These are phyloP conservation scores for Torulaspora gathmanii DNA, from an alignment of 805 yeast species.

Conservation along the genomic window DNA sequence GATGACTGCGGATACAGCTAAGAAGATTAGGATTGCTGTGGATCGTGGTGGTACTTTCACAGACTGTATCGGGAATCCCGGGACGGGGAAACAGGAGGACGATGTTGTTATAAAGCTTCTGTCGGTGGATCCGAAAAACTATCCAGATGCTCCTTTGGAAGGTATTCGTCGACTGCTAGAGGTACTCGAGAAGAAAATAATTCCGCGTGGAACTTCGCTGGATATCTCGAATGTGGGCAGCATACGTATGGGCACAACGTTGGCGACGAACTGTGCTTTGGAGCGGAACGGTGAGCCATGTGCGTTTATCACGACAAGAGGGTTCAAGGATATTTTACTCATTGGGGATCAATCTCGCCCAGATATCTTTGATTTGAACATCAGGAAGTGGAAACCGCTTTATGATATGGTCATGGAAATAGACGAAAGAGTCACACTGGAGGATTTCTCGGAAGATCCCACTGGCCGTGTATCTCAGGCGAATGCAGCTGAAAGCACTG, in stretches of 20 bases:
- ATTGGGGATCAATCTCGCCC: conserved; percentile 95
- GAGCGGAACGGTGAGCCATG: conserved; percentile 91
- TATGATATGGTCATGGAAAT: conserved; percentile 76
- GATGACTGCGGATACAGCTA: conserved; percentile 1
- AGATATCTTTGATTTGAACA: conserved; percentile 75
- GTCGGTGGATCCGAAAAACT: conserved; percentile 85
- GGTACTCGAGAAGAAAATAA: conserved; percentile 45
- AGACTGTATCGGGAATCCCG: conserved; percentile 55
- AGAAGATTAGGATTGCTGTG: conserved; percentile 39
- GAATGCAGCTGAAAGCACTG: conserved; percentile 30
- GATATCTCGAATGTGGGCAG: conserved; percentile 61
- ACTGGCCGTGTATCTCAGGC: conserved; percentile 20
- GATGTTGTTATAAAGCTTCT: conserved; percentile 72
- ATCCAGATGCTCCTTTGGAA: conserved; percentile 86
- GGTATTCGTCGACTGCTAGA: conserved; percentile 80
- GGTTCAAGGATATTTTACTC: conserved; percentile 73
- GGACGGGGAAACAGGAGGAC: conserved; percentile 44
- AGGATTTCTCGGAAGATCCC: conserved; percentile 75
- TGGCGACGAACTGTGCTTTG: conserved; percentile 89
- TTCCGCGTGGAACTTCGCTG: conserved; percentile 57
- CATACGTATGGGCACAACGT: conserved; percentile 89
- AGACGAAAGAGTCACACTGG: conserved; percentile 86
- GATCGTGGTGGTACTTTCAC: conserved; percentile 91
- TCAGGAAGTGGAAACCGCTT: conserved; percentile 63
- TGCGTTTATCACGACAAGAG: conserved; percentile 81